These are phyloP conservation scores for Metarhizium album DNA, from an alignment of 2,329 filamentous ascomycete species.

Conservation along the genomic window DNA sequence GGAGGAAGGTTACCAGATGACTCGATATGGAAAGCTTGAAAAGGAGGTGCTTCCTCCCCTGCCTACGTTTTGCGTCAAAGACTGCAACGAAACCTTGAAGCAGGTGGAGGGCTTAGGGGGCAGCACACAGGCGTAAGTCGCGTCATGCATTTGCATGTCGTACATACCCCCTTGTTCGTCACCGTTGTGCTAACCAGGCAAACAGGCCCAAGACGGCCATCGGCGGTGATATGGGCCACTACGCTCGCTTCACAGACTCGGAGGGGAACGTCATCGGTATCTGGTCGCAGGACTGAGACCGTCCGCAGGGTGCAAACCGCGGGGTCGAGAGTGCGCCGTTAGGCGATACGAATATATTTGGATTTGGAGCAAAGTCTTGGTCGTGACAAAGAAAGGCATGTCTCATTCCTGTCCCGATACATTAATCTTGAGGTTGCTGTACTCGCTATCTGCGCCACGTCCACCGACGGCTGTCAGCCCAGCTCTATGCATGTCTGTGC, in stretches of 20 bases:
- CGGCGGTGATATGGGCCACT: constrained; percentile 22
- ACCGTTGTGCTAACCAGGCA: constrained; percentile 1
- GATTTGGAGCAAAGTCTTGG: too few species aligned
- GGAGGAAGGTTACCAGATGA: constrained; percentile 17
- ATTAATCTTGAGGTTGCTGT: too few species aligned
- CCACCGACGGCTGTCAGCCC: too few species aligned
- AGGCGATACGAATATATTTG: too few species aligned
- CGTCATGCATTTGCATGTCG: not conserved
- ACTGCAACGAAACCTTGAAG: constrained; percentile 21
- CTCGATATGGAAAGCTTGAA: constrained; percentile 15
- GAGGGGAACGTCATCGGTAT: constrained; percentile 28
- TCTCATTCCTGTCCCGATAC: too few species aligned
- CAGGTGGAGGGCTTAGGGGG: constrained; percentile 21
- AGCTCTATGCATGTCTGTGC: too few species aligned
- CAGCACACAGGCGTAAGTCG: constrained; percentile 24
- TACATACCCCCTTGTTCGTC: not conserved
- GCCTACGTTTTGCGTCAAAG: constrained; percentile 22
- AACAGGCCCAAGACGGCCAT: constrained; percentile 25
- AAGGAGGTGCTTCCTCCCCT: constrained; percentile 18
- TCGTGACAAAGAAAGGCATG: too few species aligned
- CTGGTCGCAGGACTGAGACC: constrained; percentile 21
- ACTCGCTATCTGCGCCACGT: too few species aligned
- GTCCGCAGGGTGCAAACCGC: too few species aligned
- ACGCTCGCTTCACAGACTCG: constrained; percentile 25
- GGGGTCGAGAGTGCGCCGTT: too few species aligned